Evolutionary conservation across 768 basidiomycete species (phyloP).

Genomic region (Phlegmacium glaucopus): DNA sequence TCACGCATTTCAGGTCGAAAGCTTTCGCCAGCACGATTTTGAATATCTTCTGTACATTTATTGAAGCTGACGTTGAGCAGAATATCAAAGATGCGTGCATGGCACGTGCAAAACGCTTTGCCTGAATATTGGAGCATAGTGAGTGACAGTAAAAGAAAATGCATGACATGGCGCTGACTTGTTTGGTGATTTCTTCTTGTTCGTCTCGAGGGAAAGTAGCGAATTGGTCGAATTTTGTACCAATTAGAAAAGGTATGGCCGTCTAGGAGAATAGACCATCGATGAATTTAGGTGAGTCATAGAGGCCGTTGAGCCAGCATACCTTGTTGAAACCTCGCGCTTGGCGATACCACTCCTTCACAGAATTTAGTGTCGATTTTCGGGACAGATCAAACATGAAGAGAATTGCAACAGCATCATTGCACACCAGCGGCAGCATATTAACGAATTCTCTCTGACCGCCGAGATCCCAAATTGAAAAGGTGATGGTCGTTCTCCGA

Average conservation of each 20-base stretch:
- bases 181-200: slow-evolving; percentile 99
- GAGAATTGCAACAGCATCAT: slow-evolving; percentile 98
- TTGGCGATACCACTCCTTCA: slow-evolving; percentile 99
- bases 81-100: slow-evolving; percentile 99
- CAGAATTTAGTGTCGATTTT: slow-evolving; percentile 95
- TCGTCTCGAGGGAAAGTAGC: slow-evolving; percentile 94
- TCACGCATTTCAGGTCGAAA: slow-evolving; percentile 98
- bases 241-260: slow-evolving; percentile 97
- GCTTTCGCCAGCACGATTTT: slow-evolving; percentile 97
- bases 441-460: slow-evolving; percentile 99
- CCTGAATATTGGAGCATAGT: slow-evolving; percentile 41
- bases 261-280: slow-evolving; percentile 50
- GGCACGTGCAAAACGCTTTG: slow-evolving; percentile 95
- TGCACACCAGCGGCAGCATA: slow-evolving; percentile 97
- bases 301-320: slow-evolving; percentile 17
- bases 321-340: slow-evolving; percentile 99
- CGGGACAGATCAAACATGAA: slow-evolving; percentile 99
- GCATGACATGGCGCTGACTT: slow-evolving; percentile 45
- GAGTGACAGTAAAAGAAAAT: neutral
- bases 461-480: slow-evolving; percentile 98
- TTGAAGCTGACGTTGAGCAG: slow-evolving; percentile 97
- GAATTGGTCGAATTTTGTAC: slow-evolving; percentile 98
- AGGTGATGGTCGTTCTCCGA: slow-evolving; percentile 96
- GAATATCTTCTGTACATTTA: slow-evolving; percentile 99
- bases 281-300: neutral